Evolutionary conservation across 1,284 basidiomycete species (phyloP).

Genomic region (Sporisorium exsertum): DNA sequence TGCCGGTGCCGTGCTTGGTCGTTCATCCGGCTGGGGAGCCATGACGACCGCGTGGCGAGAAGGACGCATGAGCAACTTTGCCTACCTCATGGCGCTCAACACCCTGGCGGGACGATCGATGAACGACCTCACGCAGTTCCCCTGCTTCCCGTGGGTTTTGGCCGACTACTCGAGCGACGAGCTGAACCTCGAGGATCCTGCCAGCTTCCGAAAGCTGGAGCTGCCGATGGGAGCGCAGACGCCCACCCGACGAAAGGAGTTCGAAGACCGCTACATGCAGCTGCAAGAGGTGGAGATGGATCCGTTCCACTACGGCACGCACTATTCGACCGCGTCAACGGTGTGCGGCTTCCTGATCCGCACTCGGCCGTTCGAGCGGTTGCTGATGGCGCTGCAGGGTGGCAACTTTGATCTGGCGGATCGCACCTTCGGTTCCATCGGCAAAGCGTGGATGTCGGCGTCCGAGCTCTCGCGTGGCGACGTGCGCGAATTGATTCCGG

Average conservation of each 20-base stretch:
- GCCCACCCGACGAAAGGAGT: slow-evolving; percentile 73
- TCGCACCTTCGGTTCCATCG: slow-evolving; percentile 80
- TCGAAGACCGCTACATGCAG: slow-evolving; percentile 78
- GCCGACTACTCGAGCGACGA: slow-evolving; percentile 83
- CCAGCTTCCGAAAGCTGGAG: slow-evolving; percentile 82
- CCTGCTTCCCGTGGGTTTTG: slow-evolving; percentile 90
- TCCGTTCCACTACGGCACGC: slow-evolving; percentile 75
- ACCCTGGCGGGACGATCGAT: slow-evolving; percentile 67
- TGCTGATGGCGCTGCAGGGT: slow-evolving; percentile 63
- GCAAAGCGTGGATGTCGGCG: slow-evolving; percentile 85
- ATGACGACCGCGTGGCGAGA: slow-evolving; percentile 65
- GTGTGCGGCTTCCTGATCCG: slow-evolving; percentile 94
- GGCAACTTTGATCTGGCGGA: slow-evolving; percentile 96
- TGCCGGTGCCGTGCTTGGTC: slow-evolving; percentile 56
- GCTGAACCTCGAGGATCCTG: slow-evolving; percentile 78
- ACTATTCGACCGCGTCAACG: slow-evolving; percentile 96
- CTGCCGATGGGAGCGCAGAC: slow-evolving; percentile 94
- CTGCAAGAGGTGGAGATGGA: slow-evolving; percentile 81
- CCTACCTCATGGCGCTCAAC: slow-evolving; percentile 69
- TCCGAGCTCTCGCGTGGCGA: slow-evolving; percentile 88
- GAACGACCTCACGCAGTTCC: slow-evolving; percentile 89
- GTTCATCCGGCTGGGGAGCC: slow-evolving; percentile 45
- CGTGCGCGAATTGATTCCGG: slow-evolving; percentile 92
- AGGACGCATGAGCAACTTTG: slow-evolving; percentile 66
- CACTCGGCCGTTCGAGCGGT: slow-evolving; percentile 75